phyloP scores from a whole-genome alignment of 2,329 filamentous ascomycete species.

The Balansia obtecta region DNA sequence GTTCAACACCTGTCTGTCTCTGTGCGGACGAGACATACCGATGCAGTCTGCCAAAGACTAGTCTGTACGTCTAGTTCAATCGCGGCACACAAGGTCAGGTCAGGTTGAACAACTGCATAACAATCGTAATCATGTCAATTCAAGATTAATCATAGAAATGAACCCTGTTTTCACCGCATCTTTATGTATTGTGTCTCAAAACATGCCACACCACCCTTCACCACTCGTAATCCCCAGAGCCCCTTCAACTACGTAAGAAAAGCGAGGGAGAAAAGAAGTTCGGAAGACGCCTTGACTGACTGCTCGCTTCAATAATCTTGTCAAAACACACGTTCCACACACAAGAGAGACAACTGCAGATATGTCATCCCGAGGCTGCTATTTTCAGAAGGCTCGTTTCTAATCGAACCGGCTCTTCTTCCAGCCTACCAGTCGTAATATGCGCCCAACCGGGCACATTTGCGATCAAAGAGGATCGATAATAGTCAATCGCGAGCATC shows the following conservation, averaged over 20 bases:
- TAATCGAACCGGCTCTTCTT: background rate
- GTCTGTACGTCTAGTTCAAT: too few relatives aligned
- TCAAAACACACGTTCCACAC: conserved; percentile 2
- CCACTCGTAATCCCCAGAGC: background rate
- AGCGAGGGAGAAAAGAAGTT: background rate
- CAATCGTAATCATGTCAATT: too few relatives aligned
- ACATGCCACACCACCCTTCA: background rate
- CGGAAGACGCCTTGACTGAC: background rate
- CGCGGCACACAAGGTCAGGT: too few relatives aligned
- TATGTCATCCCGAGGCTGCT: background rate
- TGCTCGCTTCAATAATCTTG: conserved; percentile 1
- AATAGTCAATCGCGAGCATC: background rate
- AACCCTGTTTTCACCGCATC: background rate
- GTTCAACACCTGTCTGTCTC: too few relatives aligned
- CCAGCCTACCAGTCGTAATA: background rate
- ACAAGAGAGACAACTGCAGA: conserved; percentile 1
- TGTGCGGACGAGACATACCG: too few relatives aligned
- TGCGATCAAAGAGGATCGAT: background rate
- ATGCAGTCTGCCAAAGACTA: too few relatives aligned
- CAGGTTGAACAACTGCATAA: too few relatives aligned
- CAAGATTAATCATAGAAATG: too few relatives aligned
- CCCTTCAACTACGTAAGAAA: background rate
- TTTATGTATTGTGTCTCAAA: background rate
- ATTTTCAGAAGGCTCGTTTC: background rate
- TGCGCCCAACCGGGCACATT: background rate